Base-by-base conservation (phyloP, 768 basidiomycete species). In the Auricularia cornea region DNA sequence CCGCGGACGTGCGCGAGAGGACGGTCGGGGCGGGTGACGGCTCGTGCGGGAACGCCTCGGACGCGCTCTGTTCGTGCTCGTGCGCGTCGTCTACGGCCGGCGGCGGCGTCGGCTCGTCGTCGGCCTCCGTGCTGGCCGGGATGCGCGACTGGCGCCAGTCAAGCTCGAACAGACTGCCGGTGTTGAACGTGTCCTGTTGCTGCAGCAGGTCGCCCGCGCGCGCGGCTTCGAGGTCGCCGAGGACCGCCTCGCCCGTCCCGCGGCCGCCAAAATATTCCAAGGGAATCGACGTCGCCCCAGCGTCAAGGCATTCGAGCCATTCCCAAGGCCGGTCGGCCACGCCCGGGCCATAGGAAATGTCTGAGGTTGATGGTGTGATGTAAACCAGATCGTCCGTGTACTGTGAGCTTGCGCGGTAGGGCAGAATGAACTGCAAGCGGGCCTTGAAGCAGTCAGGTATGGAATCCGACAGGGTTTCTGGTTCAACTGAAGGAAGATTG, bases 241-340 rank as follows among this genome's bases (percentile, higher is more conserved):
- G 73, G 3, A 67, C 64, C 14, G 78, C 78, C 62, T 90, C 90
- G 5, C 86, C 86, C 0, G 89, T 89, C 61, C 83, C 73, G 3
- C 79, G 82, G 2, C 87, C 84, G 26, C 77, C 83, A 67, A 93
- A 92, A 35, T 82, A 75, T 33, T 92, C 89, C 3, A 93, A 79
- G 4, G 90, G 82, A 26, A 93, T 75, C 0, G 90, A 90, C 1
- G 83, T 81, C 3, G 84, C 77, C 69, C 92, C 92, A 71, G 81
- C 86, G 51, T 89, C 89, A 3, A 92, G 69, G 70, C 87, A 84
- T 72, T 93, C 90, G 6, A 86, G 83, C 90, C 90, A 92, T 72
- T 93, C 90, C 90, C 90, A 93, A 3, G 91, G 89, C 33, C 85
- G 82, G 72, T 91, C 89, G 63, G 83, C 77, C 20, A 92, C 87